Evolutionary conservation across 345 rosid species (phyloP).

Genomic region (Moringa oleifera): DNA sequence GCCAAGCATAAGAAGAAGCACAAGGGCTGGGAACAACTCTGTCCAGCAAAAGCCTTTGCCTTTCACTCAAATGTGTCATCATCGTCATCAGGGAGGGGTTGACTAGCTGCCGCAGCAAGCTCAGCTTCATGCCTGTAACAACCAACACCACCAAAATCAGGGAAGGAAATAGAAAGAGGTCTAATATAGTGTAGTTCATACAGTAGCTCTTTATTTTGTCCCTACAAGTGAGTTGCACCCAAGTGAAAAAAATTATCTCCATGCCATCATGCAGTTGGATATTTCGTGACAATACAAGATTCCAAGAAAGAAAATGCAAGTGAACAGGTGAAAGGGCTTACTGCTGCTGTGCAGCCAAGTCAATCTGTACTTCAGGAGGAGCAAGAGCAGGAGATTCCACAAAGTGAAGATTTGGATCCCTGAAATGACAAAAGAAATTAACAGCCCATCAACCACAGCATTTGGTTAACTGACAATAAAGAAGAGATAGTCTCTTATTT

Average conservation of each 20-base stretch:
- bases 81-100: conserved; percentile 85
- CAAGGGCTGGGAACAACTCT: background rate
- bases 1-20: background rate
- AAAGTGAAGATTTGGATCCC: conserved; percentile 85
- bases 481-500: background rate
- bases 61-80: conserved; percentile 65
- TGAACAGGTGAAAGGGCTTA: conserved; percentile 23
- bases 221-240: no score
- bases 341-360: conserved; percentile 83
- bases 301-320: background rate
- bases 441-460: background rate
- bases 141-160: conserved; percentile 1
- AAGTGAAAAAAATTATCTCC: no score
- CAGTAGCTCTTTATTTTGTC: no score
- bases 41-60: background rate
- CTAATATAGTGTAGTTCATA: no score
- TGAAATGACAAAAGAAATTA: conserved; percentile 14
- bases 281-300: background rate
- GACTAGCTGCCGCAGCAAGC: conserved; percentile 60
- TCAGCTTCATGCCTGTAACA: conserved; percentile 70
- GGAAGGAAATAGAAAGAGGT: background rate
- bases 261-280: no score
- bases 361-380: conserved; percentile 91
- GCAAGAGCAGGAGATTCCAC: conserved; percentile 92
- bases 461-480: background rate